phyloP scores from a whole-genome alignment of 768 basidiomycete genomes.

The Mycena indigotica region DNA sequence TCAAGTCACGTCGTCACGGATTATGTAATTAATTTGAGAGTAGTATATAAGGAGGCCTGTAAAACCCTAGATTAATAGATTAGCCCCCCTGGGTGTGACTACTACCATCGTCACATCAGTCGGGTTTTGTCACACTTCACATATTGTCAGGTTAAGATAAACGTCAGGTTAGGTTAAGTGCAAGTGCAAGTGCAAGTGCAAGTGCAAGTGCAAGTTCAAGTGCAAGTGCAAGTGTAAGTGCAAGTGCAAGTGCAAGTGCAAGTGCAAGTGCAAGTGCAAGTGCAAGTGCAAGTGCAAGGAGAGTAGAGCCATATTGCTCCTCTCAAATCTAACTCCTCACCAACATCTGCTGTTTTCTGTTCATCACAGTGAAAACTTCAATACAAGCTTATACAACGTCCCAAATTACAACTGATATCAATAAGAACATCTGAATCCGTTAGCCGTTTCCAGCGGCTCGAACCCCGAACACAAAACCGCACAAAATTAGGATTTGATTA shows the following conservation, averaged over 20 bases:
- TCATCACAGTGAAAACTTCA: not conserved
- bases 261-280: not conserved
- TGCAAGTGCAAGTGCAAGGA: not conserved
- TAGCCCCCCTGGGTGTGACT: too few relatives aligned
- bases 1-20: too few relatives aligned
- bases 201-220: too few relatives aligned
- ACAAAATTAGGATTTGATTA: not conserved
- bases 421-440: not conserved
- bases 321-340: not conserved
- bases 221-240: not conserved
- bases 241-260: not conserved
- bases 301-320: not conserved
- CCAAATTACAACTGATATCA: not conserved
- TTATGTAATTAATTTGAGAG: too few relatives aligned
- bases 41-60: too few relatives aligned
- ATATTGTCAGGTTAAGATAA: too few relatives aligned
- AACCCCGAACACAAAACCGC: not conserved
- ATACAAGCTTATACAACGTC: not conserved
- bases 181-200: too few relatives aligned
- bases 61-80: too few relatives aligned
- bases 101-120: too few relatives aligned
- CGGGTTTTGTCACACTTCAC: too few relatives aligned
- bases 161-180: too few relatives aligned
- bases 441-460: not conserved
- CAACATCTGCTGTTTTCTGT: not conserved